A percentile compares a stretch with the other conserved stretches of the same genome.
These are phyloP conservation scores for Gigaspora rosea DNA, from an alignment of 192 early-diverging fungal species.

Conservation along the genomic window DNA sequence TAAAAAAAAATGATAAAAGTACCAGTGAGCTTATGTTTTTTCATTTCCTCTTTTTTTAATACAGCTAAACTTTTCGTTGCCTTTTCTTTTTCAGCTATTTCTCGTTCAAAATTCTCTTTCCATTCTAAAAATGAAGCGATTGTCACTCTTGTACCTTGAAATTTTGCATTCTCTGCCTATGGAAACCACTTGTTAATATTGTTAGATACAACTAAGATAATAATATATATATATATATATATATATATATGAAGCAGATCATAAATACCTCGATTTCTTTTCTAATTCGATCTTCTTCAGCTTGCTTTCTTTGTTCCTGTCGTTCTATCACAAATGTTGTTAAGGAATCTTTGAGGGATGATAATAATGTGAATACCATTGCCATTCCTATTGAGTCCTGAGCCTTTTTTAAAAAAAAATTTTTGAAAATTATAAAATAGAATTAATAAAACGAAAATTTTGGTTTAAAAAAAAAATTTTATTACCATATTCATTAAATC, in stretches of 20 bases:
- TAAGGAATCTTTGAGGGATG: conserved; percentile 72
- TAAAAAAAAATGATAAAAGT: neutral
- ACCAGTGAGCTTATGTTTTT: conserved; percentile 52
- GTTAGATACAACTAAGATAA: too few relatives aligned
- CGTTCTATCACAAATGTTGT: conserved; percentile 61
- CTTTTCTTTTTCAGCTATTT: conserved; percentile 60
- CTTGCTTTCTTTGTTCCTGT: conserved; percentile 50
- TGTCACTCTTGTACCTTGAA: conserved; percentile 85
- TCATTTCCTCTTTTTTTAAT: conserved; percentile 47
- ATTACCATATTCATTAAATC: conserved; percentile 33
- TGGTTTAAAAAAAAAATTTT: neutral
- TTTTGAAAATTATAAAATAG: neutral
- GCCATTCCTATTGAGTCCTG: conserved; percentile 87
- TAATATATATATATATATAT: too few relatives aligned
- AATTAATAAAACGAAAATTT: conserved; percentile 8
- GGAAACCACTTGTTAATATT: too few relatives aligned
- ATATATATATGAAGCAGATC: neutral
- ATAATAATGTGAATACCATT: conserved; percentile 86
- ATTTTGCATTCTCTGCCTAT: conserved; percentile 70
- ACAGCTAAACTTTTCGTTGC: conserved; percentile 35
- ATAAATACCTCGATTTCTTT: conserved; percentile 61
- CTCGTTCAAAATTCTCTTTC: conserved; percentile 77
- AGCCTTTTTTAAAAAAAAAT: conserved; percentile 40
- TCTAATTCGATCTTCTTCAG: conserved; percentile 52
- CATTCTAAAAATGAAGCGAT: conserved; percentile 74